Percentiles rank a stretch among this genome's conserved stretches.
These are phyloP conservation scores for Haplosporangium sp. DNA, from an alignment of 371 early-diverging fungal species.

Conservation along the genomic window DNA sequence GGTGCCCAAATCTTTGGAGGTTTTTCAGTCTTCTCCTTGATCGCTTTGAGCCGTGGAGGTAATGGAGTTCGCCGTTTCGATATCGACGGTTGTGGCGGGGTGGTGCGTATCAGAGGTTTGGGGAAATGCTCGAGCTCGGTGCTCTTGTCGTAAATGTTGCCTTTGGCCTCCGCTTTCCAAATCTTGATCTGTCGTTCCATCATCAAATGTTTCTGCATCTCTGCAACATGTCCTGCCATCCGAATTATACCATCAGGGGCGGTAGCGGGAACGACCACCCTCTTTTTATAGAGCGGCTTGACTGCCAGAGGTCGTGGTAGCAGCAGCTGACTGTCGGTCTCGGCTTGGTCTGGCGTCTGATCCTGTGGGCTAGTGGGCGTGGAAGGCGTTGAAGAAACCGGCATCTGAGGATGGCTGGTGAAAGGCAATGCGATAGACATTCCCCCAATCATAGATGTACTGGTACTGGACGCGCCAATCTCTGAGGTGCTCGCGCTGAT, in stretches of 20 bases:
- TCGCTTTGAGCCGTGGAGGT: not conserved
- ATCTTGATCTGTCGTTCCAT: not conserved
- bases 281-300: constrained; percentile 34
- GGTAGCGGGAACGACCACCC: constrained; percentile 7
- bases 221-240: constrained; percentile 6
- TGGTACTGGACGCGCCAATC: not conserved
- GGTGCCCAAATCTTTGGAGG: constrained; percentile 2
- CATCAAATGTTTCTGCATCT: constrained; percentile 7
- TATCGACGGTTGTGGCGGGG: not conserved
- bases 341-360: not conserved
- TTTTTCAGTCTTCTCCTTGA: not conserved
- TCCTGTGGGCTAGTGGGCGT: not conserved
- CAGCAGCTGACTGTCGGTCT: not conserved
- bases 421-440: constrained; percentile 19
- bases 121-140: not conserved
- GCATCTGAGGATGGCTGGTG: constrained; percentile 1
- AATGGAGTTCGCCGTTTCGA: not conserved
- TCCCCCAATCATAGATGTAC: constrained; percentile 1
- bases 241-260: constrained; percentile 24
- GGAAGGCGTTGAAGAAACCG: not conserved
- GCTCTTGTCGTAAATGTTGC: constrained; percentile 30
- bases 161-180: not conserved
- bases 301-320: constrained; percentile 23
- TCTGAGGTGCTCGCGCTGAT: constrained; percentile 1
- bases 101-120: not conserved